Evolutionary conservation across 805 yeast genomes (phyloP).

Genomic region (Hanseniaspora taiwanica): DNA sequence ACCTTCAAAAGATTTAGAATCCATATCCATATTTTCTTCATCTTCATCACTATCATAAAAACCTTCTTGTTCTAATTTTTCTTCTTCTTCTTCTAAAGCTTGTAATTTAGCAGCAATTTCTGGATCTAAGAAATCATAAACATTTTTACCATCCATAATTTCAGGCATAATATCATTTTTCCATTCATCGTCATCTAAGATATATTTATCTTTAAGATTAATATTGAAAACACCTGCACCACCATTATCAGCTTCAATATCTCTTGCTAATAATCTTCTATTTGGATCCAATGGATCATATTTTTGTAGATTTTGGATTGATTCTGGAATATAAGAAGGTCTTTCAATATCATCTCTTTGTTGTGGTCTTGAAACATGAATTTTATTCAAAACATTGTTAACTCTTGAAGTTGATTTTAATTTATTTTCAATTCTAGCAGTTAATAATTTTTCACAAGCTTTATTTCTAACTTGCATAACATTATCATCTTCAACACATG

Average conservation of each 20-base stretch:
- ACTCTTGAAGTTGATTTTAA: conserved; percentile 86
- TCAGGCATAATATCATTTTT: conserved; percentile 96
- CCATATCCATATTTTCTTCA: conserved; percentile 49
- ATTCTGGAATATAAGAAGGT: conserved; percentile 72
- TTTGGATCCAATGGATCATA: conserved; percentile 73
- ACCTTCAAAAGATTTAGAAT: conserved; percentile 58
- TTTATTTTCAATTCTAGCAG: conserved; percentile 93
- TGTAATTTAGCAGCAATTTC: conserved; percentile 88
- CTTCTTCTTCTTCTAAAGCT: conserved; percentile 96
- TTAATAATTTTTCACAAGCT: conserved; percentile 92
- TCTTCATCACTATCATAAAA: conserved; percentile 83
- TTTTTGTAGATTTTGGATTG: conserved; percentile 42
- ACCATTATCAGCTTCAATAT: conserved; percentile 87
- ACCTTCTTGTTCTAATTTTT: conserved; percentile 82
- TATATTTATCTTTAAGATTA: conserved; percentile 81
- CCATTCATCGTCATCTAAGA: conserved; percentile 95
- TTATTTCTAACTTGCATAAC: conserved; percentile 92
- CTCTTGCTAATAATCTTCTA: conserved; percentile 71
- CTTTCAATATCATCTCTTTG: conserved; percentile 78
- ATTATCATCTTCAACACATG: conserved; percentile 89
- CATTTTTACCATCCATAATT: conserved; percentile 88
- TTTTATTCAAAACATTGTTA: conserved; percentile 79
- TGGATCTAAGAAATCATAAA: conserved; percentile 92
- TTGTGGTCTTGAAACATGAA: conserved; percentile 86
- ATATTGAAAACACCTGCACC: conserved; percentile 98